Base-by-base conservation (phyloP, 73 alveolate species). In the Paramecium primaurelia region DNA sequence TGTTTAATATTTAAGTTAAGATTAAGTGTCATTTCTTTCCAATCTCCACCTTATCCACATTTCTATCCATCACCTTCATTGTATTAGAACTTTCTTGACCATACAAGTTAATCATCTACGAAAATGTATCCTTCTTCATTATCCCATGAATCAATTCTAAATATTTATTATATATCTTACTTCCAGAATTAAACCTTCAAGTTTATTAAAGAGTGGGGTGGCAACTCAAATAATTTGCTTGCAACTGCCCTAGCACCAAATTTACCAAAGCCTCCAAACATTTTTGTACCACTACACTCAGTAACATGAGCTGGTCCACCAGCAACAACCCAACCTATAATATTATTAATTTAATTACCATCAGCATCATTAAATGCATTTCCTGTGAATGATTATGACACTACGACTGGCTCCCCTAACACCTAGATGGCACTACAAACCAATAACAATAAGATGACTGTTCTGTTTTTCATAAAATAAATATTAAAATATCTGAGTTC, bases 91-190 rank as follows among this genome's bases (percentile, higher is more conserved):
- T 6, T 45, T 47, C 75, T 45, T 4, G 28, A 20, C 91, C 91
- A 80, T 5, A 47, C 91, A 0, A 45, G n/a, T 22, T 25, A 25
- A 25, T 49, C 91, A 49, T 80, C 91, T 5, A 80, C 71, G 6
- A 10, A 45, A 8, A 80, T 42, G 54, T 11, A 26, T 25, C 20
- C 47, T 22, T 22, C 25, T 80, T 80, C 91, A 80, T 45, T 45
- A 18, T 80, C 91, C 91, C 91, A 80, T 22, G 91, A 80, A 47
- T 80, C 91, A 44, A 80, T 80, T 25, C 75, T 80, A 49, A 12
- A 36, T 22, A 34, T 36, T 20, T 20, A 28, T 26, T 20, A 1
- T 22, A 9, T 11, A 20, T 12, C 28, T 12, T 80, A 80, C 91
- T 80, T 80, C 71, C 75, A 80, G n/a, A 80, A 47, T 45, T 42